Percentiles rank a stretch among this genome's conserved stretches.
Evolutionary conservation across 805 yeast genomes (phyloP).

Genomic region (Suhomyces xylopsoci): DNA sequence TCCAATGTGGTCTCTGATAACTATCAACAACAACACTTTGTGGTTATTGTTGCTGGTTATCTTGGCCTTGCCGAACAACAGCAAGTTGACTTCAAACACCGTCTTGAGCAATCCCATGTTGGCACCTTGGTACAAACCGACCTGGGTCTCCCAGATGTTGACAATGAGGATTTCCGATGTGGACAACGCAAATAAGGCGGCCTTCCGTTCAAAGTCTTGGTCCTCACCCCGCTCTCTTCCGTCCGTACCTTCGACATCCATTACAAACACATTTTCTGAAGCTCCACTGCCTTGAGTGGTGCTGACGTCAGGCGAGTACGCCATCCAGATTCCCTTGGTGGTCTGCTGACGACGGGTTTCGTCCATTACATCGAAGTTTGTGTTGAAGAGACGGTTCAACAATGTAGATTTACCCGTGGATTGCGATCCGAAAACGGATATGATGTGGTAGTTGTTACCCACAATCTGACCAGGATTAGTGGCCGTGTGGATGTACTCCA

Average conservation of each 20-base stretch:
- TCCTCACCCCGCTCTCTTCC: conserved; percentile 98
- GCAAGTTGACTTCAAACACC: conserved; percentile 90
- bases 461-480: conserved; percentile 31
- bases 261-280: conserved; percentile 55
- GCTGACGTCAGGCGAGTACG: conserved; percentile 36
- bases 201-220: conserved; percentile 95
- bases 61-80: conserved; percentile 68
- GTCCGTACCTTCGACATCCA: conserved; percentile 99
- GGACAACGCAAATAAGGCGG: conserved; percentile 90
- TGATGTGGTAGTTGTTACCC: conserved; percentile 80
- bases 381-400: conserved; percentile 79
- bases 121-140: conserved; percentile 96
- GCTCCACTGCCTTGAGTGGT: conserved; percentile 9
- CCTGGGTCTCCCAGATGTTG: conserved; percentile 96
- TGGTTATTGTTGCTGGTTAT: conserved; percentile 36
- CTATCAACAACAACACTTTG: conserved; percentile 74
- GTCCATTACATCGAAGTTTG: conserved; percentile 91
- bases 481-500: conserved; percentile 32
- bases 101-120: conserved; percentile 94
- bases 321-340: conserved; percentile 48
- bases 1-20: conserved; percentile 89
- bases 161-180: conserved; percentile 88
- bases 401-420: conserved; percentile 95
- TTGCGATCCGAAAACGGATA: conserved; percentile 96
- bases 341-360: conserved; percentile 85